A percentile compares a stretch with the other conserved stretches of the same genome.
Evolutionary conservation across 1,284 basidiomycete species (phyloP).

Genomic region (Sporisorium graminicola): DNA sequence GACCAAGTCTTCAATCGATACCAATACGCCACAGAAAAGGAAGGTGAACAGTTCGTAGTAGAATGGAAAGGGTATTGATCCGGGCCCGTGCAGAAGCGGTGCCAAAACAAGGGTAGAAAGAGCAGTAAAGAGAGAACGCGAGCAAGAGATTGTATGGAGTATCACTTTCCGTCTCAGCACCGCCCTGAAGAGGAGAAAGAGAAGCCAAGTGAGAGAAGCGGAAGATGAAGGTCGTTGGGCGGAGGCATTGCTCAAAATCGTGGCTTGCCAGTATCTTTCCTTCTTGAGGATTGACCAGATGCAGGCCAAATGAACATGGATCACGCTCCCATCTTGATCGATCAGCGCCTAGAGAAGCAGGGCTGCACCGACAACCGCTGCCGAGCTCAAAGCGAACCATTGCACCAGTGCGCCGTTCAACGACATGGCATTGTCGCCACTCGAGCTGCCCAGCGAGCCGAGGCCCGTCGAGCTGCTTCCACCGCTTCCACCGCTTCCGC

Average conservation of each 20-base stretch:
- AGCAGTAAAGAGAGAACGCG: background rate
- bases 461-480: slow-evolving; percentile 4
- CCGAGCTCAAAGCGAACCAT: background rate
- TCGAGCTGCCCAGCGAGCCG: slow-evolving; percentile 1
- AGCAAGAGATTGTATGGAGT: background rate
- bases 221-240: too few relatives aligned
- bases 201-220: too few relatives aligned
- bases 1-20: too few relatives aligned
- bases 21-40: too few relatives aligned
- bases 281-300: too few relatives aligned
- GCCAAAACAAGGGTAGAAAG: slow-evolving; percentile 2
- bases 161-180: background rate
- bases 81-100: slow-evolving; percentile 4
- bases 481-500: slow-evolving; percentile 1
- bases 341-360: slow-evolving; percentile 12
- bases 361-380: slow-evolving; percentile 15
- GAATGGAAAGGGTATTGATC: slow-evolving; percentile 11
- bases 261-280: too few relatives aligned
- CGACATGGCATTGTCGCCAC: background rate
- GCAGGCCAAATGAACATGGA: background rate
- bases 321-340: background rate
- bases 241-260: too few relatives aligned
- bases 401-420: background rate
- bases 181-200: too few relatives aligned
- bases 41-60: too few relatives aligned